phyloP scores from a whole-genome alignment of 2,329 filamentous ascomycete species.

The Coniochaeta ligniaria region DNA sequence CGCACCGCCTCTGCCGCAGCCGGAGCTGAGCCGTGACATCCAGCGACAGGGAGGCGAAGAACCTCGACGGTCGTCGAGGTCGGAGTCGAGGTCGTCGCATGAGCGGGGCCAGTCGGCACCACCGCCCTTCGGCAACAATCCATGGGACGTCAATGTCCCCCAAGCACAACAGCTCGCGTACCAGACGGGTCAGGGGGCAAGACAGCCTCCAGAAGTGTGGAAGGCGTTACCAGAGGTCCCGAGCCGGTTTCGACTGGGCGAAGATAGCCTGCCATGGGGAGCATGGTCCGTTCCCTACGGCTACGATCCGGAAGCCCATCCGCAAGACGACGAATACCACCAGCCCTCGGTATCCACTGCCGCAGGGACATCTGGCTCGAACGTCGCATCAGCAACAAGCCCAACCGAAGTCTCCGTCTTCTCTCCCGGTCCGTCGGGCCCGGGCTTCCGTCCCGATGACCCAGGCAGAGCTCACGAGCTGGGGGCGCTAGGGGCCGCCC shows the following conservation, averaged over 20 bases:
- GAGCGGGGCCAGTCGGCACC: constrained; percentile 43
- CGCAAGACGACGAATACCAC: constrained; percentile 16
- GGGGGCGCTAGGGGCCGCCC: constrained; percentile 40
- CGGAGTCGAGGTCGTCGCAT: constrained; percentile 22
- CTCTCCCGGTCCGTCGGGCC: constrained; percentile 12
- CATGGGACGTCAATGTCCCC: constrained; percentile 31
- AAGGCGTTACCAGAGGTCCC: constrained; percentile 35
- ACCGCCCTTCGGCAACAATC: constrained; percentile 37
- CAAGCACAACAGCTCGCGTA: background rate
- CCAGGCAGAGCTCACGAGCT: constrained; percentile 31
- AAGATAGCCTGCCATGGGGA: constrained; percentile 41
- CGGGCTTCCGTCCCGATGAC: constrained; percentile 16
- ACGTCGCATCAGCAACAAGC: background rate
- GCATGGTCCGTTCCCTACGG: constrained; percentile 26
- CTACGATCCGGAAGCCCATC: constrained; percentile 18
- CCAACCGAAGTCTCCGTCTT: constrained; percentile 10
- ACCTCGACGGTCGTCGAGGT: constrained; percentile 16
- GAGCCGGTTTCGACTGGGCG: constrained; percentile 33
- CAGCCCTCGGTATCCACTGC: constrained; percentile 10
- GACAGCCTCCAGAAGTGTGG: constrained; percentile 20
- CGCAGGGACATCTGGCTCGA: background rate
- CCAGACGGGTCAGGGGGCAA: constrained; percentile 10
- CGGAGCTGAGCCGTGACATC: background rate
- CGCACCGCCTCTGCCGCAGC: background rate
- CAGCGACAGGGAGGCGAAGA: constrained; percentile 2